Evolutionary conservation across 1,139 yeast genomes (phyloP).

Genomic region (Nakaseomyces bracarensis): DNA sequence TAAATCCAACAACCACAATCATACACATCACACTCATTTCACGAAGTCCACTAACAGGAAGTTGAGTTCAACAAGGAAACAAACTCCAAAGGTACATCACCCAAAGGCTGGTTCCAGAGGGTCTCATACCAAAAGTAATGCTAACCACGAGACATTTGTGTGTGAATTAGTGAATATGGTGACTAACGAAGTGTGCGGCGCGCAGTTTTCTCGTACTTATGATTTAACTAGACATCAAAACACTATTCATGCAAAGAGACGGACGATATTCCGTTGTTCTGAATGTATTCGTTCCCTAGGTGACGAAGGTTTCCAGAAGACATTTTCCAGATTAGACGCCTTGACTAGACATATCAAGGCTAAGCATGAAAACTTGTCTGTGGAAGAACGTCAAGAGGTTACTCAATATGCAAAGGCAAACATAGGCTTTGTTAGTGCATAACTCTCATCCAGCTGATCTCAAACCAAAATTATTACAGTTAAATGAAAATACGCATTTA

Average conservation of each 20-base stretch:
- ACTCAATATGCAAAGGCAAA: conserved; percentile 68
- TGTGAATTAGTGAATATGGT: conserved; percentile 56
- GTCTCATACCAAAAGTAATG: conserved; percentile 9
- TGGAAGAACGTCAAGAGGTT: conserved; percentile 60
- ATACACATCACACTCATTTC: neutral
- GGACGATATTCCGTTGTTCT: conserved; percentile 78
- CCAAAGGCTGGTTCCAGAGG: conserved; percentile 4
- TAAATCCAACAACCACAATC: neutral
- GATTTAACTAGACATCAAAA: conserved; percentile 94
- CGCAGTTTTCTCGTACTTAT: conserved; percentile 86
- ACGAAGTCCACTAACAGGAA: conserved; percentile 5
- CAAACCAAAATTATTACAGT: neutral
- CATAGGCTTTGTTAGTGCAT: conserved; percentile 46
- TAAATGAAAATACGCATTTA: too few species aligned
- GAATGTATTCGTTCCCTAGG: conserved; percentile 58
- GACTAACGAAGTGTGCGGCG: conserved; percentile 59
- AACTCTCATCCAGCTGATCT: too few species aligned
- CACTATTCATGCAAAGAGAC: conserved; percentile 85
- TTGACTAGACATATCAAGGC: conserved; percentile 86
- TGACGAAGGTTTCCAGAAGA: conserved; percentile 44
- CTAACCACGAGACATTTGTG: conserved; percentile 38
- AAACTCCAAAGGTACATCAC: neutral
- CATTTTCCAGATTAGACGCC: conserved; percentile 91
- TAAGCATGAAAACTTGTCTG: conserved; percentile 62
- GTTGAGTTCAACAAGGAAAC: conserved; percentile 1